A percentile compares a stretch with the other conserved stretches of the same genome.
These are phyloP conservation scores for Botrytis aclada DNA, from an alignment of 2,329 filamentous ascomycete species.

Conservation along the genomic window DNA sequence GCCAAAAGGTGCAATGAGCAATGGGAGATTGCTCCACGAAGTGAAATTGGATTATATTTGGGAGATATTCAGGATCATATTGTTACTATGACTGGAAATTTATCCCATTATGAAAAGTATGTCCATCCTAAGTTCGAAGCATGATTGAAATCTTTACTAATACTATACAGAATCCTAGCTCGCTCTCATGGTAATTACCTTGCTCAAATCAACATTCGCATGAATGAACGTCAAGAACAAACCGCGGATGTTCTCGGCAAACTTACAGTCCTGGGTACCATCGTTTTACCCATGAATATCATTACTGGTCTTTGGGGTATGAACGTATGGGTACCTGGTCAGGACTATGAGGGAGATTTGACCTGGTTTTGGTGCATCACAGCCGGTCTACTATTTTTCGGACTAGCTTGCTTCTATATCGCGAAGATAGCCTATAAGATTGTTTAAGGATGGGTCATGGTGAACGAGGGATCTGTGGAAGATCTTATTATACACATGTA, in stretches of 20 bases:
- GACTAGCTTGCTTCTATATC: constrained; percentile 62
- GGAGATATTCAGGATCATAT: constrained; percentile 99
- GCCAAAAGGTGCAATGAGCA: constrained; percentile 97
- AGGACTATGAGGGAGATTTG: constrained; percentile 72
- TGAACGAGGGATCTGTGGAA: background rate
- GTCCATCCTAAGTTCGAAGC: constrained; percentile 36
- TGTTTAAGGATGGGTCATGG: constrained; percentile 26
- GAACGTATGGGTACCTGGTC: constrained; percentile 95
- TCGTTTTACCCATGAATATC: constrained; percentile 98
- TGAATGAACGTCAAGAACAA: constrained; percentile 96
- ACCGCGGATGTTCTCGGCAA: constrained; percentile 94
- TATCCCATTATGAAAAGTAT: constrained; percentile 94
- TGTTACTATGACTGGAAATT: constrained; percentile 95
- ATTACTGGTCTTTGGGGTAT: constrained; percentile 98
- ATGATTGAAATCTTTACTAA: background rate
- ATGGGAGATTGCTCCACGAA: constrained; percentile 92
- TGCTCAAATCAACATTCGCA: constrained; percentile 98
- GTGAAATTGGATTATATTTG: constrained; percentile 94
- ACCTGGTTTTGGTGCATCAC: constrained; percentile 75
- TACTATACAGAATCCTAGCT: constrained; percentile 66
- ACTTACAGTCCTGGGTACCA: constrained; percentile 92
- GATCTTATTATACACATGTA: background rate
- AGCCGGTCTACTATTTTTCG: constrained; percentile 73
- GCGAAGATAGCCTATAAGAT: constrained; percentile 38
- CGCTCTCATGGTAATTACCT: constrained; percentile 95